Evolutionary conservation across 495 filamentous ascomycete species (phyloP), one percentile per base, ranked within the genome.

Genomic region (Amphirosellinia nigrospora): DNA sequence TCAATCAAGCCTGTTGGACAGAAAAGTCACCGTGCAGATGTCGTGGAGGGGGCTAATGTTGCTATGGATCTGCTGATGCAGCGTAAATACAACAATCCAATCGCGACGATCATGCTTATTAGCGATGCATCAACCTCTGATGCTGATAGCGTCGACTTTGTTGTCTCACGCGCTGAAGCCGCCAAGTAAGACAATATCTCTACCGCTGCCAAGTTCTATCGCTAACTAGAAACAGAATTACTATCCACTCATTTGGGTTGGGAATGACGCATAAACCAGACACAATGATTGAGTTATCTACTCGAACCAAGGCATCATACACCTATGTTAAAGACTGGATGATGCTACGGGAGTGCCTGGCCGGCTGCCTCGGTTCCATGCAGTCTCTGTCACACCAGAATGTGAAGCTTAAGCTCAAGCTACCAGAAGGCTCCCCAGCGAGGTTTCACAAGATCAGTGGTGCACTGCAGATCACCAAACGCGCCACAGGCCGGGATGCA

Each of bases 291-390:
- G 96, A 98, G 75, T 82, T 99, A 3, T 98, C 96, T 7, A 94
- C 93, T 36, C 88, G 95, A 63, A 99, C 96, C 8, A 99, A 98
- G 81, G 96, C 94, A 4, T 94, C 93, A 21, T 99, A 98, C 74
- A 94, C 94, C 6, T 99, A 98, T 75, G 94, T 98, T 74, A 98
- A 98, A 79, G 96, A 99, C 78, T 99, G 96, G 96, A 99, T 98
- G 96, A 98, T 98, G 94, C 86, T 99, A 39, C 90, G 96, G 23
- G 96, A 99, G 79, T 99, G 96, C 79, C 87, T 98, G 56, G 96
- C 96, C 21, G 96, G 96, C 30, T 98, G 96, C 77, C 81, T 99
- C 43, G 96, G 96, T 48, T 89, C 94, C n/a, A 84, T 98, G 73
- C 96, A 99, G 80, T 94, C 93, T 0, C 91, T 93, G 23, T 98